Evolutionary conservation across 2,329 filamentous ascomycete species (phyloP), one percentile per base, ranked within the genome.

Genomic region (Cordyceps javanica): DNA sequence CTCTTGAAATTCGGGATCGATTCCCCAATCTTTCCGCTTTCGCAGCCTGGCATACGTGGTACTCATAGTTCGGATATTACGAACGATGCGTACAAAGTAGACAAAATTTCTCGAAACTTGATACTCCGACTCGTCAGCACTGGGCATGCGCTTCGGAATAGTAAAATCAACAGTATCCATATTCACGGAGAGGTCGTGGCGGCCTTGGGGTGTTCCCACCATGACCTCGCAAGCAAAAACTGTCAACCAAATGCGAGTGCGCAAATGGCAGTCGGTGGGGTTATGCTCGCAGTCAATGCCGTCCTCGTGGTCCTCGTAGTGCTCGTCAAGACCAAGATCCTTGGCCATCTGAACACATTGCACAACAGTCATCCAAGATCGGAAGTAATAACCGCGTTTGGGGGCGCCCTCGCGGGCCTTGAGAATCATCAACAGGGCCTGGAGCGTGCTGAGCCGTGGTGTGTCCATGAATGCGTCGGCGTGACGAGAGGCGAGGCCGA

Each of bases 281-380:
- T 78, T 81, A 19, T 85, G 85, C 5, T 82, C 85, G 68, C 94
- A 97, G 1, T 81, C 70, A 55, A 81, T 82, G 23, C 88, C 89
- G 54, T 83, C 82, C 61, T 87, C 81, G 69, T 97, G 94, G 45
- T 86, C 83, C 59, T 89, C 86, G 61, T 85, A 85, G 72, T 97
- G 93, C 62, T 96, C 91, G 67, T 97, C 87, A 6, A 97, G 77
- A 21, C 91, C 90, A 32, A 97, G 77, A 68, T 97, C 93, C 67
- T 95, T 94, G 26, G 86, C 91, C 90, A 97, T 96, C 48, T 91
- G 88, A 8, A 96, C 88, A 62, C 93, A 91, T 60, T 92, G 90
- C 55, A 96, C 93, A 21, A 96, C 85, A 5, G 89, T 90, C 85
- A 97, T 96, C 93, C 94, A 97, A 0, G 94, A 97, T 38, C 93